Evolutionary conservation across 148 eudicot species (phyloP).

Genomic region (Amaranthus cruentus): DNA sequence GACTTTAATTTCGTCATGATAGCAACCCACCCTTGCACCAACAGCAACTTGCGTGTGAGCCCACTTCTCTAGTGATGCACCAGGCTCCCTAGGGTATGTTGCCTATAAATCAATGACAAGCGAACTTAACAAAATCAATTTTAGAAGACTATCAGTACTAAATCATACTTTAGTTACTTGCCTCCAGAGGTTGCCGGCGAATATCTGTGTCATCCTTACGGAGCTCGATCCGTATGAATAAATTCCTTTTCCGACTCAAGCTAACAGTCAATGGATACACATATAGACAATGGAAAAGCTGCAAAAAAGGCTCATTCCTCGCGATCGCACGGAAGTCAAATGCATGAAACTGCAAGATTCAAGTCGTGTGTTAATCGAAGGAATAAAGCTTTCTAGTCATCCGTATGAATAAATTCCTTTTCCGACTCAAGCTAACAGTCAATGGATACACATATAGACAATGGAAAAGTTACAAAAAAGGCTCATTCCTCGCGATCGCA

Average conservation of each 20-base stretch:
- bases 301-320: slow-evolving; percentile 98
- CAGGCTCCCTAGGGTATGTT: slow-evolving; percentile 87
- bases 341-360: slow-evolving; percentile 75
- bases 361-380: slow-evolving; percentile 7
- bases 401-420: slow-evolving; percentile 90
- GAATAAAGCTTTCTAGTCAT: slow-evolving; percentile 18
- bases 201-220: slow-evolving; percentile 89
- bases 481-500: slow-evolving; percentile 92
- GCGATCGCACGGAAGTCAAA: slow-evolving; percentile 92
- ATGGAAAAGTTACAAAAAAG: slow-evolving; percentile 95
- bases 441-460: slow-evolving; percentile 96
- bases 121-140: not conserved
- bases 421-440: slow-evolving; percentile 85
- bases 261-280: slow-evolving; percentile 93
- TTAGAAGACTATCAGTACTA: not conserved
- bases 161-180: slow-evolving; percentile 20
- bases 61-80: slow-evolving; percentile 64
- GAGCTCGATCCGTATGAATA: slow-evolving; percentile 91
- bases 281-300: slow-evolving; percentile 95
- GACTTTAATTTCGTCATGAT: slow-evolving; percentile 96
- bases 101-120: slow-evolving; percentile 44
- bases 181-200: slow-evolving; percentile 89
- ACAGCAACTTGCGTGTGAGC: slow-evolving; percentile 91
- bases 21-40: slow-evolving; percentile 88
- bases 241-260: slow-evolving; percentile 90